Evolutionary conservation across 2,329 filamentous ascomycete genomes (phyloP), one percentile per base, ranked within the genome.

Genomic region (Paramyrothecium roridum): DNA sequence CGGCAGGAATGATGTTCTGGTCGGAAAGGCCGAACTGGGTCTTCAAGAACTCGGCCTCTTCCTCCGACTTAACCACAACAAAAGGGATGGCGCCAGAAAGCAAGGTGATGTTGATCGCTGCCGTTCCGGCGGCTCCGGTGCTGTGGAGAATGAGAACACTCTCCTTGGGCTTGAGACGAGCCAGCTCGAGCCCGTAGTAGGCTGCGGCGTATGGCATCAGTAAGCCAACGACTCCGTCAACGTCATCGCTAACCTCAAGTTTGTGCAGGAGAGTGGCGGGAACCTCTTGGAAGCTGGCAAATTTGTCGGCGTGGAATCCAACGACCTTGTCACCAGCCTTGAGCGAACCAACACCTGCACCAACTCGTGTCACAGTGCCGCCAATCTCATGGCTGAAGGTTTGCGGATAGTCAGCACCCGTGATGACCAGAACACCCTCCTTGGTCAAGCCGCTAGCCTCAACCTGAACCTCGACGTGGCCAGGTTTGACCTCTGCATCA

Each of bases 281-380:
- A 7, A 63, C 55, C 16, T 57, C 34, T 56, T 63, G 57, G 55
- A 54, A 59, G 48, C 50, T 67, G n/a, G 55, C 56, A 45, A 65
- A 64, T 13, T 52, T 59, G 52, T 56, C 62, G 1, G 51, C 43
- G 52, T 59, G 52, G 54, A 65, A 52, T 34, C 59, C 62, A 10
- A 65, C 59, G 3, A 70, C 64, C 0, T 55, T 50, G 49, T 71
- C 68, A 20, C 68, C 67, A 7, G 52, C 26, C 22, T 51, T 33
- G 3, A 67, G 40, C 3, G 51, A 30, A 30, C 45, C 33, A 23
- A 65, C 62, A 8, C 48, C 57, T 3, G 53, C 11, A 17, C 65
- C 66, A 8, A 64, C 57, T 10, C 52, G 46, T 1, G 43, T 56
- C 0, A 70, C 61, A 11, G 64, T n/a, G 22, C 65, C 65, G 16